Conservation (phyloP, 805 yeast genomes). For the Kodamaea hsintzibuensis region DNA sequence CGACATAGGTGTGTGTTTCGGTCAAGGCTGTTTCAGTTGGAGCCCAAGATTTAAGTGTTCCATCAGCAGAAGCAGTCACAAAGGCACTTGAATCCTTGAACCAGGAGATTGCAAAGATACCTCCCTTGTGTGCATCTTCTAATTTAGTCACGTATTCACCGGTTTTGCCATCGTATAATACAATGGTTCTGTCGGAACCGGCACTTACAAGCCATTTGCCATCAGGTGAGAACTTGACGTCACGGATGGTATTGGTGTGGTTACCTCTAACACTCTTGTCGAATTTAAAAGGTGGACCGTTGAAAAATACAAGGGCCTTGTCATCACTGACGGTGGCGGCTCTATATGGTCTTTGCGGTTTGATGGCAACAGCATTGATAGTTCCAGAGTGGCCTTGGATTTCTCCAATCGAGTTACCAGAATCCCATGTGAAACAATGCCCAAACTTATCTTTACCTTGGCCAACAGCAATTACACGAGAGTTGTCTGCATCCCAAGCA, state of each 20-base stretch:
- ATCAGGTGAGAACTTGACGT: conserved; percentile 77
- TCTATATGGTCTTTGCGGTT: conserved; percentile 85
- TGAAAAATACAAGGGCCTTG: conserved; percentile 75
- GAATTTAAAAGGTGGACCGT: conserved; percentile 95
- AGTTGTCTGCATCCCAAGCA: conserved; percentile 89
- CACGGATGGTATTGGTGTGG: conserved; percentile 79
- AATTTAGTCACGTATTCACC: conserved; percentile 69
- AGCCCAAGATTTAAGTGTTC: conserved; percentile 63
- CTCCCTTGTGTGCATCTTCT: conserved; percentile 65
- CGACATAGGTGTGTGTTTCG: conserved; percentile 46
- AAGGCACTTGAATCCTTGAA: conserved; percentile 52
- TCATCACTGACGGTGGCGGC: conserved; percentile 95
- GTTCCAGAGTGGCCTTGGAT: conserved; percentile 87
- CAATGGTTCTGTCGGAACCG: conserved; percentile 80
- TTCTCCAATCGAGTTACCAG: conserved; percentile 97
- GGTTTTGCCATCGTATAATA: conserved; percentile 80
- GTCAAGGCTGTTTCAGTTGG: background rate
- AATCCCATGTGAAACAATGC: conserved; percentile 88
- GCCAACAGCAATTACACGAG: conserved; percentile 90
- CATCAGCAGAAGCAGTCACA: conserved; percentile 85
- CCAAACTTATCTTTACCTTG: conserved; percentile 91
- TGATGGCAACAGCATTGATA: conserved; percentile 81
- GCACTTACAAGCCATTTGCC: conserved; percentile 76
- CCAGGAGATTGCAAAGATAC: conserved; percentile 81
- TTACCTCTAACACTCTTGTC: conserved; percentile 66